phyloP scores from a whole-genome alignment of 257 asterid genomes.

The Sherardia arvensis region DNA sequence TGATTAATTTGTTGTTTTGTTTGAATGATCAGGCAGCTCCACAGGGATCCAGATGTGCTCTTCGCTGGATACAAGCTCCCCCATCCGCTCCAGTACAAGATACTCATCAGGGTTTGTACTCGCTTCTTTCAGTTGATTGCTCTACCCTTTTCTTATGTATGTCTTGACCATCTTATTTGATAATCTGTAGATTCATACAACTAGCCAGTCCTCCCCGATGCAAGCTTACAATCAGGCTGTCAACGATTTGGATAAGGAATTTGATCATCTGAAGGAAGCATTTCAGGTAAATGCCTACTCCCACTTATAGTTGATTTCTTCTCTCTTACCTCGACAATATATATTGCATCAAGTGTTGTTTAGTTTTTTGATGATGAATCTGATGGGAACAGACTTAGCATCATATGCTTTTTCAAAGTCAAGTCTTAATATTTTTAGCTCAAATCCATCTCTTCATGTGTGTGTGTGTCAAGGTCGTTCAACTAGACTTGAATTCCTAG shows the following conservation, averaged over 20 bases:
- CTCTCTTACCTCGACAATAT: neutral
- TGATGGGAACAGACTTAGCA: too few species aligned
- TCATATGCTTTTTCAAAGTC: too few species aligned
- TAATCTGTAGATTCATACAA: constrained; percentile 67
- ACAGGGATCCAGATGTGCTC: constrained; percentile 71
- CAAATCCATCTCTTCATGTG: too few species aligned
- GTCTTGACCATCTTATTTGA: constrained; percentile 1
- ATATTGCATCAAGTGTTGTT: too few species aligned
- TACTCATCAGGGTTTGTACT: constrained; percentile 64
- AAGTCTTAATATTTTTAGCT: too few species aligned
- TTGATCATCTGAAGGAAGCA: constrained; percentile 74
- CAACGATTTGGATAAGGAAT: constrained; percentile 90
- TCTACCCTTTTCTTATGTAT: neutral
- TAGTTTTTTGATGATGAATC: too few species aligned
- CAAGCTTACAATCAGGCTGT: constrained; percentile 98
- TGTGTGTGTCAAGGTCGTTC: too few species aligned
- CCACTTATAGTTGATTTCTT: neutral
- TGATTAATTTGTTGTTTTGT: neutral
- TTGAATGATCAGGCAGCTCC: constrained; percentile 63
- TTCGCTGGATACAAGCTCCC: constrained; percentile 98
- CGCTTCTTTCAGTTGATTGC: too few species aligned
- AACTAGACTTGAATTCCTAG: too few species aligned
- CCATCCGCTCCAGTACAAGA: constrained; percentile 95
- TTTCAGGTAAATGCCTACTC: constrained; percentile 41
- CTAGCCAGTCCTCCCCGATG: constrained; percentile 97